Percentiles rank a stretch among this genome's conserved stretches.
Conservation (phyloP, 2,329 filamentous ascomycete species). For the Clonostachys chloroleuca region DNA sequence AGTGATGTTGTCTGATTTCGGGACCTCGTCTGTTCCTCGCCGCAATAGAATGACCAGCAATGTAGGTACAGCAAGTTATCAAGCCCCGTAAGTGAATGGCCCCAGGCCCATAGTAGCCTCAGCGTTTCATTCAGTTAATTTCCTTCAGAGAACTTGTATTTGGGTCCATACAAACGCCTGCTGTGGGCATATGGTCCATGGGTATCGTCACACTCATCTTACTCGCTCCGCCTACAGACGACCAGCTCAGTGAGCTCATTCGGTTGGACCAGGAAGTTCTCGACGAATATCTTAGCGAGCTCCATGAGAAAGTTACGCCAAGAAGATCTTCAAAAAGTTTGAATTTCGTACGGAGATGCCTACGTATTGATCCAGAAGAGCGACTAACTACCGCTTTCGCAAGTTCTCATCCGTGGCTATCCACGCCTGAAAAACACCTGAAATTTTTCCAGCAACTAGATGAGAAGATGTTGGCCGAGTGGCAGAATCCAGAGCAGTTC, state of each 20-base stretch:
- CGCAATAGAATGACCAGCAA: constrained; percentile 34
- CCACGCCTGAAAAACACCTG: constrained; percentile 19
- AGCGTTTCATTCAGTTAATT: constrained; percentile 29
- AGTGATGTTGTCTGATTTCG: constrained; percentile 48
- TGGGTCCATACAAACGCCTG: constrained; percentile 18
- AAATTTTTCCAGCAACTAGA: constrained; percentile 24
- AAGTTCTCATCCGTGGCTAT: constrained; percentile 24
- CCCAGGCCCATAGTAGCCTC: not conserved
- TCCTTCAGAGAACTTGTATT: constrained; percentile 1
- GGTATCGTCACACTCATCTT: constrained; percentile 38
- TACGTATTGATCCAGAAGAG: constrained; percentile 15
- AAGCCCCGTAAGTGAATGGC: constrained; percentile 39
- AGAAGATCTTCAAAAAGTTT: constrained; percentile 14
- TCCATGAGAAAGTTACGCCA: constrained; percentile 6
- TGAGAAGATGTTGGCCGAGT: constrained; percentile 13
- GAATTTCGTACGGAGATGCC: constrained; percentile 21
- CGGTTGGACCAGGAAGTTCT: constrained; percentile 17
- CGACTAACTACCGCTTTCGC: constrained; percentile 21
- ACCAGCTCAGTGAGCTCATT: constrained; percentile 14
- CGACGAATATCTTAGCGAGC: constrained; percentile 6
- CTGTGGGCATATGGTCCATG: constrained; percentile 48
- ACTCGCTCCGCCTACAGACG: constrained; percentile 13
- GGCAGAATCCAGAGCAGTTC: constrained; percentile 10
- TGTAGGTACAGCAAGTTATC: constrained; percentile 41
- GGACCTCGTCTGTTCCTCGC: constrained; percentile 36